Base-by-base conservation (phyloP, 202 grass and related monocot genomes). In the Panicum hallii region DNA sequence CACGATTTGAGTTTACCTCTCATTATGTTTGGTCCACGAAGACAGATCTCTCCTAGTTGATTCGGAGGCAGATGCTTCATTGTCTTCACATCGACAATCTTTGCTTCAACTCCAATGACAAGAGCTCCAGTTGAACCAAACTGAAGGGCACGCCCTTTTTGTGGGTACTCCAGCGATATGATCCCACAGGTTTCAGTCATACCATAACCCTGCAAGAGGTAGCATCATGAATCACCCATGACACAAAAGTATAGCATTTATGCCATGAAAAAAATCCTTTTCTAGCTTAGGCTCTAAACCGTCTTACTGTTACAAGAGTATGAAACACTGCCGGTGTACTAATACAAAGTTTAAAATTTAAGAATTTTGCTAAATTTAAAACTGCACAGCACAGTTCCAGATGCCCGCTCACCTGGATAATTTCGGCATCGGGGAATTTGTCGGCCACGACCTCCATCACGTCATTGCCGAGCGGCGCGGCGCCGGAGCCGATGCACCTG, bases 181-280 rank as follows among this genome's bases (percentile, higher is more conserved):
- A 98, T 77, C 57, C 91, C 91, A 81, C 83, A 87, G 53, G 96
- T 95, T 88, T 95, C 96, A 61, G 93, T 98, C 96, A 98, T 95
- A 80, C 93, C 96, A 92, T 98, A 95, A 76, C 91, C 93, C 96
- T 98, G 83, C 80, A 74, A 79, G 53, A 82, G n/a, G 9, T 72
- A 73, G 34, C 11, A 42, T 9, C 40, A 71, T 49, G 20, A 63
- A 1, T 32, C 32, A 32, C 22, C 13, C 12, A 12, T 5, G 11
- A 79, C 48, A 13, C 6, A 60, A 52, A 66, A 58, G 50, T 56
- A 47, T 70, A 38, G 17, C 16, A 87, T 7, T 7, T 75, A 72
- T 23, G 28, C 57, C 40, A 69, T 48, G 11, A 77, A 69, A 69
- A 69, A 77, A 7, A 11, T 13, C 36, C 36, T 84, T 43, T 22